Base-by-base conservation (phyloP, 805 yeast genomes). In the Nakazawaea pomicola region DNA sequence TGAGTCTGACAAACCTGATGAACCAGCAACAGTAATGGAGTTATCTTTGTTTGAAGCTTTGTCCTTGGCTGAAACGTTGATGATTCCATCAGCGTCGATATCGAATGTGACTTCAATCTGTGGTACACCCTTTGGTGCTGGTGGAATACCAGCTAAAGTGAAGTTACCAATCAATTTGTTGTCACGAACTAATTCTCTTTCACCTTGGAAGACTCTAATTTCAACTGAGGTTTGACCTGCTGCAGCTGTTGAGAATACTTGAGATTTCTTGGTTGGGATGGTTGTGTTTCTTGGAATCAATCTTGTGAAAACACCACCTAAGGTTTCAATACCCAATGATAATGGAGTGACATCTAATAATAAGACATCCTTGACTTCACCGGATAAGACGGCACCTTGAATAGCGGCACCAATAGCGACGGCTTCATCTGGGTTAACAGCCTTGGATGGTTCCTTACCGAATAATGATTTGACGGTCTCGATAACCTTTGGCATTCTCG, bases 201-300 rank as follows among this genome's bases (percentile, higher is more conserved):
- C 97, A 76, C 97, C 97, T 76, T 89, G 96, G 96, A 87, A 90
- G 47, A 89, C 97, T 74, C 96, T 83, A 72, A 89, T 89, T 75
- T 88, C 95, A 55, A 88, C 95, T 56, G 95, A 84, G 51, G 96
- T 88, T 76, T 88, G 96, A 64, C 96, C 96, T 56, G 91, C 84
- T 51, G 95, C 89, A 50, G 96, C 96, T 57, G 96, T 88, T 41
- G 95, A 87, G 83, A 90, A 89, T 58, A 89, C 80, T 74, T 89
- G 96, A 36, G 95, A 85, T 74, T 89, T 89, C 80, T 88, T 87
- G 57, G 96, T 88, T 67, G 97, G 97, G 53, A 89, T 88, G 49
- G 97, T 89, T 55, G 97, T 89, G 81, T 89, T 85, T 72, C 95
- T 83, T 71, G 85, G 80, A 63, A 85, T 85, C 66, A 85, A 74